Conservation (phyloP, 306 rosid species). For the Prinsepia uniflora region DNA sequence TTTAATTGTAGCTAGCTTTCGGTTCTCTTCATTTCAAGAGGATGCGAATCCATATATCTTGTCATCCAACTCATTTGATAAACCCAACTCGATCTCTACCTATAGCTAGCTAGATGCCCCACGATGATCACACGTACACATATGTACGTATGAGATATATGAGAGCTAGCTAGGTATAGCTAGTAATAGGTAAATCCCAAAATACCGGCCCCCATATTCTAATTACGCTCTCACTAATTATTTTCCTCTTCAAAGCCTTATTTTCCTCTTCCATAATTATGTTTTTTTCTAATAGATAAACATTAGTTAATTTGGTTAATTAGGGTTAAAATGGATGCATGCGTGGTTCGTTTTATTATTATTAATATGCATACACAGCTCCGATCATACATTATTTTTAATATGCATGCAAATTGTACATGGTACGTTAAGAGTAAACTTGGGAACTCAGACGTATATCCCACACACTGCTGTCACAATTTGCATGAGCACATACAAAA, state of each 20-base stretch:
- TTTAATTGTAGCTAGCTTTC: not conserved
- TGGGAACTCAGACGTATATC: not conserved
- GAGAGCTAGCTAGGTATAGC: not conserved
- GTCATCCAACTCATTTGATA: not conserved
- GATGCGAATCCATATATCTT: conserved; percentile 4
- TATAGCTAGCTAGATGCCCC: not conserved
- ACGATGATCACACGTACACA: not conserved
- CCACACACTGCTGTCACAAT: not conserved
- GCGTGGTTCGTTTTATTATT: no score
- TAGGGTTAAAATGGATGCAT: no score
- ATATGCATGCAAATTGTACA: no score
- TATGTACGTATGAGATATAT: not conserved
- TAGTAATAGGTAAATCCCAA: not conserved
- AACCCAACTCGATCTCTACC: not conserved
- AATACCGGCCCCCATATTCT: not conserved
- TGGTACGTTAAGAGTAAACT: not conserved
- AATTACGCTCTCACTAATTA: no score
- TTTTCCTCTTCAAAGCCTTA: no score
- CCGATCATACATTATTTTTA: no score
- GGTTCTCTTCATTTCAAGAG: conserved; percentile 9
- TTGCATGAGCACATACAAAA: not conserved
- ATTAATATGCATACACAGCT: no score
- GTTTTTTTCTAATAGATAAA: no score
- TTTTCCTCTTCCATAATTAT: no score
- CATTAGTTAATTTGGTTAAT: no score